These are phyloP conservation scores for Mycena sp. DNA, from an alignment of 1,284 basidiomycete species.

Conservation along the genomic window DNA sequence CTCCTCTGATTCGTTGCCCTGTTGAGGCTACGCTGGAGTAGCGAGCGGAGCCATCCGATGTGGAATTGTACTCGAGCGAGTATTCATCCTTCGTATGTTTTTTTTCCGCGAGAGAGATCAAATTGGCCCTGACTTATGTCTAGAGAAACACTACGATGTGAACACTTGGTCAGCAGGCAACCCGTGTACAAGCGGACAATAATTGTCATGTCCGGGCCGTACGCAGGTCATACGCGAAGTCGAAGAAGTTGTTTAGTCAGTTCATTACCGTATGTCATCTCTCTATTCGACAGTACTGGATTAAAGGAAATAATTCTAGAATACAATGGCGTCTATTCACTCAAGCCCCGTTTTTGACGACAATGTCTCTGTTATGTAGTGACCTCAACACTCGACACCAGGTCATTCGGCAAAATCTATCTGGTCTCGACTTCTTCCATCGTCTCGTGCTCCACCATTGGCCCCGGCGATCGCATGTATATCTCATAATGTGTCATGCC, in stretches of 20 bases:
- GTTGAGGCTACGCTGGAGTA: background rate
- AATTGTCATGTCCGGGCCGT: conserved; percentile 7
- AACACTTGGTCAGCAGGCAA: conserved; percentile 1
- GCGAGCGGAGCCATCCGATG: background rate
- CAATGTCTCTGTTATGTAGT: conserved; percentile 1
- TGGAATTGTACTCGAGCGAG: conserved; percentile 1
- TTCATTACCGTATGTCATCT: conserved; percentile 6
- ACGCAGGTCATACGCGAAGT: conserved; percentile 12
- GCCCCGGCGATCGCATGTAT: conserved; percentile 1
- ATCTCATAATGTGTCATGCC: conserved; percentile 8
- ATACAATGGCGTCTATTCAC: conserved; percentile 1
- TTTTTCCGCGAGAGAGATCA: background rate
- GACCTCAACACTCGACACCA: conserved; percentile 5
- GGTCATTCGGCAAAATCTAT: background rate
- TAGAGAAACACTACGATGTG: background rate
- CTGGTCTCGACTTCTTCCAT: conserved; percentile 1
- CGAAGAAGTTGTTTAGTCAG: conserved; percentile 3
- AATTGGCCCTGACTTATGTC: background rate
- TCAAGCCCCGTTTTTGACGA: background rate
- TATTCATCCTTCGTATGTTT: conserved; percentile 1
- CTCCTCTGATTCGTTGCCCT: background rate
- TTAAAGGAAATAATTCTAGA: background rate
- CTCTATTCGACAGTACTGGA: background rate
- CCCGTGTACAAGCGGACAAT: conserved; percentile 4
- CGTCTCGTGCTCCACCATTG: conserved; percentile 5